phyloP scores from a whole-genome alignment of 139 green algal genomes.

The Chlorella sp. region DNA sequence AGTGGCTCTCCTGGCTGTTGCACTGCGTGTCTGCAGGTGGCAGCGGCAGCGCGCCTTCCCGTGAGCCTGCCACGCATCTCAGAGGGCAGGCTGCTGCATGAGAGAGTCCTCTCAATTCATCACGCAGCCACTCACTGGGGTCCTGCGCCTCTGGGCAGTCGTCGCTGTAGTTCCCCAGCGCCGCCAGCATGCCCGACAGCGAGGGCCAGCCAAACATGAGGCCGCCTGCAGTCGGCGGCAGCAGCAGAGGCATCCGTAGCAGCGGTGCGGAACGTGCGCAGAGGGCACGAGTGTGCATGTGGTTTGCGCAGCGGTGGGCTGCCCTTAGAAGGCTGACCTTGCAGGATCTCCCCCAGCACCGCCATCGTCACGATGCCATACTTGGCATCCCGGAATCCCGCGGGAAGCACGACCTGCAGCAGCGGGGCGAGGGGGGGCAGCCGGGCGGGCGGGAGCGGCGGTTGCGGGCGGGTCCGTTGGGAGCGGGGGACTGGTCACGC shows the following conservation, averaged over 20 bases:
- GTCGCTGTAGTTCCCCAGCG: constrained; percentile 38
- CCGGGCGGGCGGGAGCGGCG: too few relatives aligned
- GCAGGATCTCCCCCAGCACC: constrained; percentile 43
- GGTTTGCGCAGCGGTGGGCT: neutral
- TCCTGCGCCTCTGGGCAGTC: constrained; percentile 12
- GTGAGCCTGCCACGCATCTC: neutral
- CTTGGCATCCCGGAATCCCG: constrained; percentile 16
- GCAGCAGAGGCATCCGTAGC: neutral
- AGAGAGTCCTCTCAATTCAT: neutral
- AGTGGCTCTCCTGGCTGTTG: constrained; percentile 48
- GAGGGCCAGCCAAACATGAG: constrained; percentile 67
- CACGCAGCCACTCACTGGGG: neutral
- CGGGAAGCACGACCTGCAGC: constrained; percentile 14
- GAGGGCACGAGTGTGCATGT: neutral
- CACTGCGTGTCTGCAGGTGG: constrained; percentile 23
- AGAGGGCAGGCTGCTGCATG: neutral
- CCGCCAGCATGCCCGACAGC: constrained; percentile 52
- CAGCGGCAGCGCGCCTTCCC: neutral
- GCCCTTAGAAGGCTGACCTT: constrained; percentile 25
- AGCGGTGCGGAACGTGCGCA: neutral
- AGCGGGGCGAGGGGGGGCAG: too few relatives aligned
- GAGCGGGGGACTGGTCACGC: too few relatives aligned
- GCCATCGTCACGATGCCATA: constrained; percentile 26
- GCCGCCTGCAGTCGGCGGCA: constrained; percentile 35
- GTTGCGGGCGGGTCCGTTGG: too few relatives aligned